These are phyloP conservation scores for Alternaria gansuensis DNA, from an alignment of 2,329 filamentous ascomycete species.

Conservation along the genomic window DNA sequence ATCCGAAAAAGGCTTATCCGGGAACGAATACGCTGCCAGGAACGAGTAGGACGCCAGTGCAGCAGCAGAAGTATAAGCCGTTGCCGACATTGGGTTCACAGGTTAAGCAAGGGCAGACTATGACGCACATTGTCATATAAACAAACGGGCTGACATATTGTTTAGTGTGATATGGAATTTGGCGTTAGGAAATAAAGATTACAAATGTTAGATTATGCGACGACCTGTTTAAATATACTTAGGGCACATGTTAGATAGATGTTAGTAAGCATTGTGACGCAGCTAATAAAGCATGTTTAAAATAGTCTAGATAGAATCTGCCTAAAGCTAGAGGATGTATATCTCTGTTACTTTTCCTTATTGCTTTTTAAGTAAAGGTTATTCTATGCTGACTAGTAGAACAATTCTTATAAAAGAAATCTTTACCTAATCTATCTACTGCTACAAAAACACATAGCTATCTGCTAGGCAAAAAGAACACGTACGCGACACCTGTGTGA, in stretches of 20 bases:
- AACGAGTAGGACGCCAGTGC: constrained; percentile 38
- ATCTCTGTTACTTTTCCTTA: too few species aligned
- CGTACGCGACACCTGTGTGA: constrained; percentile 31
- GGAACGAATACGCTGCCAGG: constrained; percentile 46
- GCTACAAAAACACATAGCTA: too few species aligned
- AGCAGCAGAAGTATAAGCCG: constrained; percentile 38
- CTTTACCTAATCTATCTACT: too few species aligned
- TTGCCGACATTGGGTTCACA: constrained; percentile 36
- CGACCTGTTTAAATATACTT: too few species aligned
- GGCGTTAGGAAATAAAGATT: not conserved
- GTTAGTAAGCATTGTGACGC: not conserved
- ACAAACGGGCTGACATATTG: too few species aligned
- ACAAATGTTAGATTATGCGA: not conserved
- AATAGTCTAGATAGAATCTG: too few species aligned
- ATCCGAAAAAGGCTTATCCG: constrained; percentile 38
- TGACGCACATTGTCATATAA: constrained; percentile 40
- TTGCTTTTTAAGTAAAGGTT: too few species aligned
- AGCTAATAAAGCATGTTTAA: too few species aligned
- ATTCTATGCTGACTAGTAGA: too few species aligned
- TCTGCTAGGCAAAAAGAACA: too few species aligned
- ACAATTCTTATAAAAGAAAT: too few species aligned
- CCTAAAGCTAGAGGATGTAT: too few species aligned
- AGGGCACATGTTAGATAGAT: not conserved
- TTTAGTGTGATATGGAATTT: not conserved
- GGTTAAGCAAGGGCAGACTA: constrained; percentile 42